Evolutionary conservation across 345 rosid genomes (phyloP).

Genomic region (Pistacia atlantica): DNA sequence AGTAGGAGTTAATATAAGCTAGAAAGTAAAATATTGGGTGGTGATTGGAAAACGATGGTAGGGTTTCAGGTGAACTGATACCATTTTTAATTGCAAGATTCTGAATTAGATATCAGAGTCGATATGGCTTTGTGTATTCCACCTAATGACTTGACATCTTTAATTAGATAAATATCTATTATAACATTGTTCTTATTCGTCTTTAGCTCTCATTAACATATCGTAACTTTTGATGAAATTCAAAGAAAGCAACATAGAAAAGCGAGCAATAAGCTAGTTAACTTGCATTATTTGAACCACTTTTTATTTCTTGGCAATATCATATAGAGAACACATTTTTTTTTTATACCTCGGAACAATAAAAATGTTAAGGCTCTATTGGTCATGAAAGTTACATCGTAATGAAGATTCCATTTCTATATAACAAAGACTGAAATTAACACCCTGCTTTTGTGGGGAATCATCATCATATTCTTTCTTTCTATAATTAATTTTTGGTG

Average conservation of each 20-base stretch:
- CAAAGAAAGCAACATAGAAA: neutral
- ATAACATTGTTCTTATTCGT: too few species aligned
- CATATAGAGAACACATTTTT: neutral
- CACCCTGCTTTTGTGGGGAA: neutral
- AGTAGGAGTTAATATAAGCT: too few species aligned
- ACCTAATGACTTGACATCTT: too few species aligned
- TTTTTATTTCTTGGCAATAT: conserved; percentile 18
- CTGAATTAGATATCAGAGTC: too few species aligned
- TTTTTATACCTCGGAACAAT: neutral
- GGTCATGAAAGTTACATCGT: conserved; percentile 4
- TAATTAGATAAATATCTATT: too few species aligned
- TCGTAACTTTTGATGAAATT: neutral
- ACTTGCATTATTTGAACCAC: conserved; percentile 13
- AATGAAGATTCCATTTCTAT: neutral
- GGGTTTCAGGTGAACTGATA: too few species aligned
- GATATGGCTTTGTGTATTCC: too few species aligned
- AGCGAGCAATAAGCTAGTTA: neutral
- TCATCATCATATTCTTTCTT: conserved; percentile 4
- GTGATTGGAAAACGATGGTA: too few species aligned
- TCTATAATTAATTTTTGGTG: conserved; percentile 10
- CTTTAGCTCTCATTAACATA: neutral
- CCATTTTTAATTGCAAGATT: too few species aligned
- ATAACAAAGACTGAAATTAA: neutral
- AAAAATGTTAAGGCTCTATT: conserved; percentile 12
- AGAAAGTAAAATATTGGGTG: too few species aligned